Evolutionary conservation across 2,329 filamentous ascomycete genomes (phyloP).

Genomic region (Fusarium odoratissimum): DNA sequence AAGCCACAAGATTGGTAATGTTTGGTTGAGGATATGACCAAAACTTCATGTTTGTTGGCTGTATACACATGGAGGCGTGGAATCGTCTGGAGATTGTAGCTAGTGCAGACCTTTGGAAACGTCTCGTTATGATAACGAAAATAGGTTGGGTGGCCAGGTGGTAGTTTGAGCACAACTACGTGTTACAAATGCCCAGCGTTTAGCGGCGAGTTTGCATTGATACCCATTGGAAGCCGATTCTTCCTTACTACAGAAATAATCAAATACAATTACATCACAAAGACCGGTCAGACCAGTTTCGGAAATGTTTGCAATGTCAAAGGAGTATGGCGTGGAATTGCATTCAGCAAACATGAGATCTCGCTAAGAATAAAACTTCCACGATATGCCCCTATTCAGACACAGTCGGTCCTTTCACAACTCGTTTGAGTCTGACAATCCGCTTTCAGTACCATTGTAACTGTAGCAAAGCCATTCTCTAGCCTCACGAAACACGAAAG

Average conservation of each 20-base stretch:
- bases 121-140: slow-evolving; percentile 33
- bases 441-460: slow-evolving; percentile 17
- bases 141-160: neutral
- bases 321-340: neutral
- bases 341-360: neutral
- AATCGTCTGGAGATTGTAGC: neutral
- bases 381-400: neutral
- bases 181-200: neutral
- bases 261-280: neutral
- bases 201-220: slow-evolving; percentile 27
- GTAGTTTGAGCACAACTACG: slow-evolving; percentile 1
- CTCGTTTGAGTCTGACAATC: neutral
- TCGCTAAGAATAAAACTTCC: neutral
- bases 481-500: slow-evolving; percentile 25
- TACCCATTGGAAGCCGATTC: slow-evolving; percentile 29
- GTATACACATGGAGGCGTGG: neutral
- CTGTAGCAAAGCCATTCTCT: neutral
- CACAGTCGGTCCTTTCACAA: slow-evolving; percentile 23
- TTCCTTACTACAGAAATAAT: slow-evolving; percentile 2
- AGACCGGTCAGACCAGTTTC: neutral
- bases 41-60: neutral
- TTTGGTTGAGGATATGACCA: neutral
- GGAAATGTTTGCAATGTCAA: neutral
- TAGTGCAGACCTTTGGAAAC: slow-evolving; percentile 4
- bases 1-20: neutral